Base-by-base conservation (phyloP, 495 filamentous ascomycete species). In the Trichoderma erinaceum region DNA sequence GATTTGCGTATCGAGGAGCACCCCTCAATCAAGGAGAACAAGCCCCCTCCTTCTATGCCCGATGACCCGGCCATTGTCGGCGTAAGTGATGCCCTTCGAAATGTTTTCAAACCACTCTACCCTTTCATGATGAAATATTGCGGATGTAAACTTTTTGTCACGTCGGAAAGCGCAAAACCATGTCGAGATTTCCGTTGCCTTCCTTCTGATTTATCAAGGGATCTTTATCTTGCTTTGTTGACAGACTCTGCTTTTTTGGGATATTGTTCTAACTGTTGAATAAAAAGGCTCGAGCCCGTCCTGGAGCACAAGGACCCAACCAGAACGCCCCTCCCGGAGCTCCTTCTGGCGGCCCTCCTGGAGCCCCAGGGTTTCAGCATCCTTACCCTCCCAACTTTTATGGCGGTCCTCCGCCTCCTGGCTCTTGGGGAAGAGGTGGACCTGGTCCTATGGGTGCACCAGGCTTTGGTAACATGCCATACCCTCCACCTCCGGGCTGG, bases 101-200 rank as follows among this genome's bases (percentile, higher is more conserved):
- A 64, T 64, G 50, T 18, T 41, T 64, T 46, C 23, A n/a, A 38
- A 56, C 56, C 68, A 11, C 16, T 32, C 4, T 15, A 23, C 27
- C 63, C 61, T 66, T 73, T 46, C 67, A 84, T 95, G 92, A 97
- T 90, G 90, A 91, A 92, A 76, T 74, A 92, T 87, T 83, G 81
- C 89, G 90, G 90, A 92, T 92, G 88, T 90, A 85, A 91, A 90
- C 83, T 80, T 82, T 84, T 61, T 87, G 88, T 89, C 88, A 93
- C 41, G 15, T 29, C 66, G 11, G 87, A 91, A 82, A 75, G 92
- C 92, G 90, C 91, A 96, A 78, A 72, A 70, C 80, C 83, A 77
- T 96, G 92, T 93, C 86, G 92, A 96, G 79, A 89, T 91, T 90
- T 96, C 92, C 93, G 93, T 97, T 97, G 93, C 93, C 93, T 97